Percentiles rank a stretch among this genome's conserved stretches.
These are phyloP conservation scores for Phytophthora meadii DNA, from an alignment of 352 stramenopile genomes.

Conservation along the genomic window DNA sequence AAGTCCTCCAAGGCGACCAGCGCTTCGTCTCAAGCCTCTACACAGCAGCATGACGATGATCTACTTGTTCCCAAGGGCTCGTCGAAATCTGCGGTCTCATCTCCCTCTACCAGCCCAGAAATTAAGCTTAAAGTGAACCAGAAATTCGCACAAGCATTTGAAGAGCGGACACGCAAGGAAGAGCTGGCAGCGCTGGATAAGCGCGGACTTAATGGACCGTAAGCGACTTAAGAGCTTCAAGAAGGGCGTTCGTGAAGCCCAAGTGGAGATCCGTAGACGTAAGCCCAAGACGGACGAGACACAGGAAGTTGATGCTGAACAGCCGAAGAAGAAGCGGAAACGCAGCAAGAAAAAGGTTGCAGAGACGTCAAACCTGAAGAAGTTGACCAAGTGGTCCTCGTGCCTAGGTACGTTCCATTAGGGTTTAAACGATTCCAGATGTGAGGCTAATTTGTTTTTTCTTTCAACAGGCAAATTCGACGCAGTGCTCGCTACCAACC, in stretches of 20 bases:
- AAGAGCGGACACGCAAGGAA: conserved; percentile 83
- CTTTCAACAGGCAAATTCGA: no score
- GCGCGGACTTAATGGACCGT: conserved; percentile 56
- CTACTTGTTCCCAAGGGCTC: conserved; percentile 44
- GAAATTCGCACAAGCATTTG: conserved; percentile 77
- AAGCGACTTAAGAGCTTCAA: conserved; percentile 81
- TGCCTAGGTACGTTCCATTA: no score
- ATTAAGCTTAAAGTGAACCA: conserved; percentile 79
- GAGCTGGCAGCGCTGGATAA: conserved; percentile 69
- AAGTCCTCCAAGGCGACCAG: conserved; percentile 26
- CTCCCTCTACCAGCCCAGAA: conserved; percentile 14
- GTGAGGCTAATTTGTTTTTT: no score
- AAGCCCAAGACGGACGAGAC: conserved; percentile 35
- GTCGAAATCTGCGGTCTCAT: conserved; percentile 3
- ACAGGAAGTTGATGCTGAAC: conserved; percentile 30
- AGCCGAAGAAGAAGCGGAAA: conserved; percentile 76
- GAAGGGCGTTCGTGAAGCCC: conserved; percentile 59
- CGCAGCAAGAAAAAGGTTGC: conserved; percentile 55
- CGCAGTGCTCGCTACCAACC: no score
- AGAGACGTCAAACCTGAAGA: conserved; percentile 23
- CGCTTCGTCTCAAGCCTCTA: neutral
- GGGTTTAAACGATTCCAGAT: no score
- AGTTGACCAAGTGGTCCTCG: conserved; percentile 1
- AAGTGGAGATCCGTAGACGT: conserved; percentile 40
- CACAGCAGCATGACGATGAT: conserved; percentile 29